phyloP scores from a whole-genome alignment of 352 stramenopile species.

The Pythium volutum region DNA sequence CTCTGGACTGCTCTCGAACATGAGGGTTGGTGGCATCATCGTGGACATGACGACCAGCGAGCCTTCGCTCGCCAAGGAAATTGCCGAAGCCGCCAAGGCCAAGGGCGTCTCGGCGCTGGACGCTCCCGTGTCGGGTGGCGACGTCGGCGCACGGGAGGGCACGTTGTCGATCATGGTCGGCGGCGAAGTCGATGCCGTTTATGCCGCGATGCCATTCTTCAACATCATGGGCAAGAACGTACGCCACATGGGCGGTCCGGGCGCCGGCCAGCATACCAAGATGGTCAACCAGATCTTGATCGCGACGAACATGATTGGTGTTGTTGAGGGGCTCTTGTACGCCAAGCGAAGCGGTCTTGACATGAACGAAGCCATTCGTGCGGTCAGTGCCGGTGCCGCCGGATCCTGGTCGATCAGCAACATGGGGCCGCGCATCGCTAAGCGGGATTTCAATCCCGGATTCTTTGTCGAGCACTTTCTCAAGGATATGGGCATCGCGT shows the following conservation, averaged over 20 bases:
- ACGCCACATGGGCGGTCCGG: conserved; percentile 81
- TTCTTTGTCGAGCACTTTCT: conserved; percentile 93
- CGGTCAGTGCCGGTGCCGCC: conserved; percentile 80
- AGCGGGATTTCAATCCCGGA: conserved; percentile 85
- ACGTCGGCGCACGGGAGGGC: conserved; percentile 84
- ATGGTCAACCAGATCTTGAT: conserved; percentile 93
- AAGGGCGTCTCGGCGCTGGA: conserved; percentile 77
- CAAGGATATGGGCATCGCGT: conserved; percentile 89
- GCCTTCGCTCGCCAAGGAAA: conserved; percentile 86
- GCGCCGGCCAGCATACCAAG: conserved; percentile 88
- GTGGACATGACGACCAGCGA: conserved; percentile 91
- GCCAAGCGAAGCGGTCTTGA: conserved; percentile 85
- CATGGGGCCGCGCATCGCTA: conserved; percentile 85
- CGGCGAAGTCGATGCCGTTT: conserved; percentile 79
- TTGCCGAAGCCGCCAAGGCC: conserved; percentile 68
- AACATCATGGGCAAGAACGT: conserved; percentile 89
- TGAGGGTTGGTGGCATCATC: conserved; percentile 80
- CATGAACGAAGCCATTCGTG: conserved; percentile 84
- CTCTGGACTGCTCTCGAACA: conserved; percentile 58
- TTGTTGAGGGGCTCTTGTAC: conserved; percentile 87
- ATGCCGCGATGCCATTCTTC: conserved; percentile 82
- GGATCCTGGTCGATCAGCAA: conserved; percentile 90
- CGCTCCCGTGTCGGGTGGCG: conserved; percentile 83
- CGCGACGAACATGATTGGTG: conserved; percentile 86
- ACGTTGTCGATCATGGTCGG: conserved; percentile 91